Percentiles rank a stretch among this genome's conserved stretches.
Conservation (phyloP, 208 protist species). For the Phytomonas sp. region DNA sequence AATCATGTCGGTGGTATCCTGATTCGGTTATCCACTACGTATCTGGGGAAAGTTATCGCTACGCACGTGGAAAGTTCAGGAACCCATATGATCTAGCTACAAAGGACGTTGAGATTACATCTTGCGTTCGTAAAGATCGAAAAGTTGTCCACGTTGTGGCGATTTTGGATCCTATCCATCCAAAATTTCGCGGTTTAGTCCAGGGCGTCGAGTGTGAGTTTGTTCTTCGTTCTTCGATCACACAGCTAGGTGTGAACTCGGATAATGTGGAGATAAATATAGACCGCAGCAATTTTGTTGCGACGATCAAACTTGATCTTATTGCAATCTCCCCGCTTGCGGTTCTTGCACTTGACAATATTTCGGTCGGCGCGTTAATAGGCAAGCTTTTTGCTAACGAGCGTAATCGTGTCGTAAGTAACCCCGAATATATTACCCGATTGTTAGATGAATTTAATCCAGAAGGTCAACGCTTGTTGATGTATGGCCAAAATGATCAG, state of each 20-base stretch:
- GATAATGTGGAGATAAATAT: slow-evolving; percentile 54
- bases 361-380: slow-evolving; percentile 57
- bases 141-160: slow-evolving; percentile 28
- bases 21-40: slow-evolving; percentile 67
- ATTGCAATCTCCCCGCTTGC: slow-evolving; percentile 72
- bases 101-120: slow-evolving; percentile 45
- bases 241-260: slow-evolving; percentile 85
- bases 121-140: slow-evolving; percentile 25
- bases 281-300: slow-evolving; percentile 22
- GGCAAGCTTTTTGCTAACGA: slow-evolving; percentile 89
- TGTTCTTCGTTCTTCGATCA: slow-evolving; percentile 80
- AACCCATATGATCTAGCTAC: slow-evolving; percentile 78
- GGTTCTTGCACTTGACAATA: slow-evolving; percentile 80
- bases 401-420: slow-evolving; percentile 52
- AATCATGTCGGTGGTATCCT: slow-evolving; percentile 74
- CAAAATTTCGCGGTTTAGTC: slow-evolving; percentile 73
- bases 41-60: slow-evolving; percentile 47
- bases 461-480: slow-evolving; percentile 58
- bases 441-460: slow-evolving; percentile 63
- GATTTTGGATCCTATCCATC: slow-evolving; percentile 37
- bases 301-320: slow-evolving; percentile 49
- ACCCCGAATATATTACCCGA: slow-evolving; percentile 71
- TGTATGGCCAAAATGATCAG: slow-evolving; percentile 56
- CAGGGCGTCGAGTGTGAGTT: slow-evolving; percentile 61
- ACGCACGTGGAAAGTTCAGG: slow-evolving; percentile 50